Percentiles rank a stretch among this genome's conserved stretches.
Evolutionary conservation across 2,329 filamentous ascomycete species (phyloP).

Genomic region (Diplodia seriata): DNA sequence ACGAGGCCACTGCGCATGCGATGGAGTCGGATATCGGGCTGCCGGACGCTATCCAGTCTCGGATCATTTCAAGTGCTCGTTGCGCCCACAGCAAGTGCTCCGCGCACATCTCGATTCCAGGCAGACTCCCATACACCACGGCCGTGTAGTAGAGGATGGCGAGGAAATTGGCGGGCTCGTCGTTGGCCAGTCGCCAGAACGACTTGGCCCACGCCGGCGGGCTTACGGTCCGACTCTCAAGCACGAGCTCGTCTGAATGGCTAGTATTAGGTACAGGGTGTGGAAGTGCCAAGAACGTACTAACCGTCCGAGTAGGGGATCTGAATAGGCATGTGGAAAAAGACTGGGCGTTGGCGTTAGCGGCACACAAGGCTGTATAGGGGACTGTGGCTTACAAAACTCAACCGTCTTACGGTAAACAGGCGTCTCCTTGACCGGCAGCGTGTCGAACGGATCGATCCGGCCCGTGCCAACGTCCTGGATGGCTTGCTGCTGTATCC

Average conservation of each 20-base stretch:
- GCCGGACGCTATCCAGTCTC: background rate
- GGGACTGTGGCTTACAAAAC: background rate
- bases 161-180: background rate
- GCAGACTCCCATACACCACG: background rate
- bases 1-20: background rate
- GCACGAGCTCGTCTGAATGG: no score
- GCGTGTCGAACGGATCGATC: background rate
- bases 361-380: background rate
- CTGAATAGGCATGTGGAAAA: background rate
- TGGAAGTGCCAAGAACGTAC: background rate
- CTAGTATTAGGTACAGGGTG: no score
- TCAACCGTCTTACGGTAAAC: background rate
- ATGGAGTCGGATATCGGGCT: background rate
- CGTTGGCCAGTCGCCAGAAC: background rate
- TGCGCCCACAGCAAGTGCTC: background rate
- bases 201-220: background rate
- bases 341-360: background rate
- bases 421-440: background rate
- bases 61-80: background rate
- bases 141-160: background rate
- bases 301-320: background rate
- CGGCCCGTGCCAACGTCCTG: background rate
- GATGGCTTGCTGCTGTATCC: background rate
- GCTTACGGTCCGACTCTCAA: no score
- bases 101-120: background rate